Conservation (phyloP, 2,329 filamentous ascomycete genomes). For the Botrytis aclada region DNA sequence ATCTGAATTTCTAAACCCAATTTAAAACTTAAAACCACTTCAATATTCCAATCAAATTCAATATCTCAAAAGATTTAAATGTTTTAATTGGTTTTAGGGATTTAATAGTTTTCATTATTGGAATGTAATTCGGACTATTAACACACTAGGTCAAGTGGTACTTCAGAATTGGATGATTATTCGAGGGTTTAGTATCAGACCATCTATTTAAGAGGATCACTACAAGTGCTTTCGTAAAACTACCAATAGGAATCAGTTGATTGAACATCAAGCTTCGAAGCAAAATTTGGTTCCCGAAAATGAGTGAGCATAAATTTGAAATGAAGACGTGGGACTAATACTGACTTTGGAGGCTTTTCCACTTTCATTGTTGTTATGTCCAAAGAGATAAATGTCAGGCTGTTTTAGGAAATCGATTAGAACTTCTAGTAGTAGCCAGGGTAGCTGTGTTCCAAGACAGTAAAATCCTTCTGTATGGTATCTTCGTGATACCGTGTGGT, state of each 20-base stretch:
- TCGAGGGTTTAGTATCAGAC: not conserved
- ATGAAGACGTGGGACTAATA: not conserved
- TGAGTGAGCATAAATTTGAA: not conserved
- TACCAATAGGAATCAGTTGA: not conserved
- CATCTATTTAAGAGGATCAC: not conserved
- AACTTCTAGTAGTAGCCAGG: not conserved
- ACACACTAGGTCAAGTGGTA: too few relatives aligned
- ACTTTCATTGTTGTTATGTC: not conserved
- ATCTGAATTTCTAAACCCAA: too few relatives aligned
- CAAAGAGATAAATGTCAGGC: not conserved
- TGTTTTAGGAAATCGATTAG: not conserved
- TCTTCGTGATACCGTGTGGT: not conserved
- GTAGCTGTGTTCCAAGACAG: not conserved
- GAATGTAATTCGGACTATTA: too few relatives aligned
- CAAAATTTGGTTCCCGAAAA: not conserved
- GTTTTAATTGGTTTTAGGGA: too few relatives aligned
- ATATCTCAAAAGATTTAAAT: too few relatives aligned
- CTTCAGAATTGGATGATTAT: not conserved
- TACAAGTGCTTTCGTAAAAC: not conserved
- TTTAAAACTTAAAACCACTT: too few relatives aligned
- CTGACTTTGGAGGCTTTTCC: not conserved
- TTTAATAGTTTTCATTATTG: too few relatives aligned
- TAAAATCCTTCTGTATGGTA: not conserved
- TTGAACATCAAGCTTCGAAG: not conserved
- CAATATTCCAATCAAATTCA: too few relatives aligned